These are phyloP conservation scores for Suillus ampliporus DNA, from an alignment of 768 basidiomycete species.

Conservation along the genomic window DNA sequence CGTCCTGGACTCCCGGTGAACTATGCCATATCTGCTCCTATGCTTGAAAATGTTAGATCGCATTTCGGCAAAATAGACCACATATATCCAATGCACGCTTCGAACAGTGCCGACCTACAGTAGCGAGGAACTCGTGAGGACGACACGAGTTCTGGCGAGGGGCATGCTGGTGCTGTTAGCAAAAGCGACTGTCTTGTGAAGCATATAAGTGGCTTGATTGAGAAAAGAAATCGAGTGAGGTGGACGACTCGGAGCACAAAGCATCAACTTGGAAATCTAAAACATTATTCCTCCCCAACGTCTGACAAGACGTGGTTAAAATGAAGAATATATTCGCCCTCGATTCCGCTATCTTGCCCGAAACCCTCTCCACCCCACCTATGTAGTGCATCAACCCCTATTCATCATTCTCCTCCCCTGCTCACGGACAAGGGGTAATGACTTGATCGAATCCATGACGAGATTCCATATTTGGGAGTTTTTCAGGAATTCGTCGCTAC, in stretches of 20 bases:
- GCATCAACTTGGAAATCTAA: no score
- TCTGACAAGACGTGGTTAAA: neutral
- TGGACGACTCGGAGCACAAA: no score
- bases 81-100: neutral
- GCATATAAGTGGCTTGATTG: no score
- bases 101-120: neutral
- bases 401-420: neutral
- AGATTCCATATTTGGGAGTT: conserved; percentile 30
- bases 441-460: conserved; percentile 26
- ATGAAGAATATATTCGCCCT: neutral
- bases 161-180: no score
- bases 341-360: neutral
- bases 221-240: no score
- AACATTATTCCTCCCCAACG: neutral
- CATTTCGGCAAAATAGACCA: no score
- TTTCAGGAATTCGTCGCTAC: conserved; percentile 15
- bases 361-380: no score
- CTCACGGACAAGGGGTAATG: conserved; percentile 21
- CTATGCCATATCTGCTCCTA: no score
- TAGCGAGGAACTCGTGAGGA: neutral
- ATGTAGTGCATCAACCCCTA: no score
- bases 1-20: no score
- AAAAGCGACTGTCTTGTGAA: no score
- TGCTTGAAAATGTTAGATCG: no score
- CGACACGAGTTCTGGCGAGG: neutral